phyloP scores from a whole-genome alignment of 768 basidiomycete genomes.

The Mycena pura region DNA sequence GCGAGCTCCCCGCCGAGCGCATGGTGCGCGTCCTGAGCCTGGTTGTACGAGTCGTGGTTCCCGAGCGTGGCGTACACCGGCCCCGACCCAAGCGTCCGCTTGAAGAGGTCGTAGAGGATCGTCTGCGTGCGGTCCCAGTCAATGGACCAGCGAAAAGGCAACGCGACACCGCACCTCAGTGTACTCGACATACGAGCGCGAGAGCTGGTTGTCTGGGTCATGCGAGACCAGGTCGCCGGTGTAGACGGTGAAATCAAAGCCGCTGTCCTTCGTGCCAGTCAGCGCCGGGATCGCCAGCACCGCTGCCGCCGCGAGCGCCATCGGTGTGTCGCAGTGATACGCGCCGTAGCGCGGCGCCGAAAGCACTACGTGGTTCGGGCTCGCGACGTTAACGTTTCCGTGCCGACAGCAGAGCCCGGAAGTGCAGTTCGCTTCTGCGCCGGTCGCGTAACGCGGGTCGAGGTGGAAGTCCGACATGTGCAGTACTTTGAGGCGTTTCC shows the following conservation, averaged over 20 bases:
- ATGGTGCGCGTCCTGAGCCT: conserved; percentile 68
- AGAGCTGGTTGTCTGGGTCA: conserved; percentile 66
- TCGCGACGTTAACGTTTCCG: conserved; percentile 55
- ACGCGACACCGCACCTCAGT: conserved; percentile 54
- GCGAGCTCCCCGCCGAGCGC: conserved; percentile 61
- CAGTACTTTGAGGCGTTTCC: conserved; percentile 71
- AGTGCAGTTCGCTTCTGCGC: conserved; percentile 77
- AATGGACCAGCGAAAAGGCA: background rate
- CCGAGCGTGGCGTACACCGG: conserved; percentile 81
- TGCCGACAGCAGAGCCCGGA: conserved; percentile 69
- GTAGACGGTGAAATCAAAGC: conserved; percentile 70
- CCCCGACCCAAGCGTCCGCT: conserved; percentile 45
- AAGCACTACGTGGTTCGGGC: conserved; percentile 55
- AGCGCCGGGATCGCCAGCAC: conserved; percentile 73
- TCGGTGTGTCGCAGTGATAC: conserved; percentile 68
- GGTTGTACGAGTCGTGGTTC: conserved; percentile 79
- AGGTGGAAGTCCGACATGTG: conserved; percentile 83
- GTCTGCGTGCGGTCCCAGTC: conserved; percentile 44
- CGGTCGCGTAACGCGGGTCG: conserved; percentile 74
- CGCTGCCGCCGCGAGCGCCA: conserved; percentile 63
- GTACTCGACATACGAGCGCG: conserved; percentile 55
- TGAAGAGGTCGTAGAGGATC: conserved; percentile 71
- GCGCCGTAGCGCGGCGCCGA: conserved; percentile 76
- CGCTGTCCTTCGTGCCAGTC: conserved; percentile 62
- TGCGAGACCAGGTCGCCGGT: conserved; percentile 82